Base-by-base conservation (phyloP, 2,329 filamentous ascomycete genomes). In the Sarocladium strictum region DNA sequence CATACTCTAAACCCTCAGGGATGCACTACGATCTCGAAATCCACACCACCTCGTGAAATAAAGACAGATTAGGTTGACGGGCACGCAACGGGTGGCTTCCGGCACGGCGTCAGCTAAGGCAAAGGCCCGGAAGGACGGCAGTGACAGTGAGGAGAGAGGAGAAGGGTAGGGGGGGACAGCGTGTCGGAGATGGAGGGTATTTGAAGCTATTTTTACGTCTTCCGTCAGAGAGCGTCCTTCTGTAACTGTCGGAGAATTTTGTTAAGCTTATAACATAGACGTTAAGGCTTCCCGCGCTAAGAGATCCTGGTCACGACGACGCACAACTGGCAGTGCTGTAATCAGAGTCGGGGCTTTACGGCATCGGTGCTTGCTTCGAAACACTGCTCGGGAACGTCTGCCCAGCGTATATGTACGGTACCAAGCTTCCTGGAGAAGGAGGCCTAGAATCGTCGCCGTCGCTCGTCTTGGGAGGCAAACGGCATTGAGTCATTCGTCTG, bases 211-310 rank as follows among this genome's bases (percentile, higher is more conserved):
- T 51, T 51, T 51, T 51, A 35, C 29, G 19, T 35, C 21, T 9
- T 27, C 21, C n/a, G n/a, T n/a, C n/a, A n/a, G n/a, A n/a, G n/a
- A n/a, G n/a, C n/a, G n/a, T n/a, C n/a, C n/a, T 15, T 51, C 47
- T 51, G 47, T 29, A 29, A 51, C 47, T 11, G 47, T 51, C 47
- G 47, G 47, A 51, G 47, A 51, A 51, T 51, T n/a, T 27, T 47
- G 43, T 47, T 47, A 47, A 47, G 43, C 43, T 27, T 43, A 38
- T 14, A n/a, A 29, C 11, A 23, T 23, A 17, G 21, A 47, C 4
- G 5, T 24, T 47, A 47, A 47, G 43, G 29, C n/a, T 23, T 24
- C 43, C 23, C 27, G 43, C 24, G 21, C 10, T 19, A n/a, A n/a
- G 35, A 19, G 32, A 15, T 33, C n/a, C n/a, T n/a, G n/a, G n/a